Evolutionary conservation across 2,329 filamentous ascomycete genomes (phyloP).

Genomic region (Neopestalotiopsis sp.): DNA sequence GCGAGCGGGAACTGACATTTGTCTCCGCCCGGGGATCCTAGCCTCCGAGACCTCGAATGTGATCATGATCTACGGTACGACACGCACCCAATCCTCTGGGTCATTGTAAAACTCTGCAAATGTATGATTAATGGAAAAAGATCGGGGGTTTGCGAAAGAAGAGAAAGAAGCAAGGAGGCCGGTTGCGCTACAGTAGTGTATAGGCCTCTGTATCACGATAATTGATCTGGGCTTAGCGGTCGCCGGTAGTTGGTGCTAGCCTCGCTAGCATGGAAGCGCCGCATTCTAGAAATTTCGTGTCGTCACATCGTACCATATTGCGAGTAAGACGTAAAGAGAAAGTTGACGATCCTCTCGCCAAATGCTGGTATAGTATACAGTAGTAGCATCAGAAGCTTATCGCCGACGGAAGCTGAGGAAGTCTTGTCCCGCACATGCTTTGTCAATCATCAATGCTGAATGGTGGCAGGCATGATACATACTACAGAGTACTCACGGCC

Average conservation of each 20-base stretch:
- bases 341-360: not conserved
- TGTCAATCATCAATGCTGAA: not conserved
- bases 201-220: not conserved
- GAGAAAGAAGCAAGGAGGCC: not conserved
- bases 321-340: not conserved
- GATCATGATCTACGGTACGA: not conserved
- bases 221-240: not conserved
- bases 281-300: conserved; percentile 1
- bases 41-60: not conserved
- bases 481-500: not conserved
- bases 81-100: not conserved
- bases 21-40: not conserved
- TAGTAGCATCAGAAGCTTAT: not conserved
- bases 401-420: not conserved
- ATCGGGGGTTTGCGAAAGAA: not conserved
- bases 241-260: not conserved
- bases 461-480: not conserved
- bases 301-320: conserved; percentile 1
- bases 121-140: not conserved
- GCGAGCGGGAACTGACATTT: conserved; percentile 3
- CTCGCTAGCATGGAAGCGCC: not conserved
- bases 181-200: not conserved
- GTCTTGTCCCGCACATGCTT: not conserved
- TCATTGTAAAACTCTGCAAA: conserved; percentile 1
- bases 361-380: not conserved